Conservation (phyloP, 2,329 filamentous ascomycete species). For the Aspergillus sp. region DNA sequence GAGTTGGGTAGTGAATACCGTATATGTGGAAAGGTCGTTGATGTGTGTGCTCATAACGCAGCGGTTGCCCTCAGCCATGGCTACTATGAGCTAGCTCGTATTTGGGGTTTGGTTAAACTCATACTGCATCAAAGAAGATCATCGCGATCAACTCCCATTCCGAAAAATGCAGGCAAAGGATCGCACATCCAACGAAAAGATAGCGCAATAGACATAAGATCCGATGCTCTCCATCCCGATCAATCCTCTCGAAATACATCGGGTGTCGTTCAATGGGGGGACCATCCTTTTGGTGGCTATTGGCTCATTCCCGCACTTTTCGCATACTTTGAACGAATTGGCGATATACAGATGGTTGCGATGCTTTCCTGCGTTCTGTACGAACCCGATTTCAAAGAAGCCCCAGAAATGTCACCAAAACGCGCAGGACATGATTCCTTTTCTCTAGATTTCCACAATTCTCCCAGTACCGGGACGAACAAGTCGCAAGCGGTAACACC, state of each 20-base stretch:
- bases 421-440: conserved; percentile 46
- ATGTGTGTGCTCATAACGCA: conserved; percentile 83
- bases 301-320: conserved; percentile 61
- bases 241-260: conserved; percentile 36
- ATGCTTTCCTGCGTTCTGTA: conserved; percentile 62
- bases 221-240: conserved; percentile 33
- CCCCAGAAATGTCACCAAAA: conserved; percentile 31
- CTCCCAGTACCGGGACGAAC: conserved; percentile 40
- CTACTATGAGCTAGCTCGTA: conserved; percentile 68
- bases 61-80: conserved; percentile 70
- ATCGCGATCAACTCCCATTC: conserved; percentile 60
- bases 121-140: conserved; percentile 76
- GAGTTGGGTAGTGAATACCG: conserved; percentile 76
- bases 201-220: conserved; percentile 33
- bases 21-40: conserved; percentile 78
- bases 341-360: conserved; percentile 66
- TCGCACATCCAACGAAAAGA: conserved; percentile 44
- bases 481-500: conserved; percentile 43
- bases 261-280: conserved; percentile 56
- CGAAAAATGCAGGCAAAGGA: conserved; percentile 66
- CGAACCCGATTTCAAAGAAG: conserved; percentile 47
- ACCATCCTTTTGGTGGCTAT: conserved; percentile 55
- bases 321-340: conserved; percentile 58
- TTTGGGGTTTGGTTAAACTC: conserved; percentile 80
- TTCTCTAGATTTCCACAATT: conserved; percentile 49